Evolutionary conservation across 306 rosid species (phyloP).

Genomic region (Carpinus viminea): DNA sequence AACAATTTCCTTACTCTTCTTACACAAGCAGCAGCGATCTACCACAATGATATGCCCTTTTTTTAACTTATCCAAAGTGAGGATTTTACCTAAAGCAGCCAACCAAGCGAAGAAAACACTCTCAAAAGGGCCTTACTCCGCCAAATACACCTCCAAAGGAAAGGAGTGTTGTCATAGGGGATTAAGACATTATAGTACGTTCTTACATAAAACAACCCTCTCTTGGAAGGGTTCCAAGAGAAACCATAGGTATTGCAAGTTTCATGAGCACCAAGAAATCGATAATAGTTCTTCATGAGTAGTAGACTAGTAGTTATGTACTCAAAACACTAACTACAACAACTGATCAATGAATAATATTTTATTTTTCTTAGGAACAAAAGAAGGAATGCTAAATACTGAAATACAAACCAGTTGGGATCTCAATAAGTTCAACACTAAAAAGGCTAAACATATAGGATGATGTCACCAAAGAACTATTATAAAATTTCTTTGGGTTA

Average conservation of each 20-base stretch:
- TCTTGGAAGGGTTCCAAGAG: neutral
- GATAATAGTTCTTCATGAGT: neutral
- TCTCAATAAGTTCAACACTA: neutral
- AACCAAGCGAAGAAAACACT: too few relatives aligned
- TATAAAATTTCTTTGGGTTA: neutral
- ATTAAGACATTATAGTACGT: too few relatives aligned
- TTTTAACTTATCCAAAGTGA: too few relatives aligned
- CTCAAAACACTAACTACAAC: neutral
- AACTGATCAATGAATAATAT: neutral
- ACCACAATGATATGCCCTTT: too few relatives aligned
- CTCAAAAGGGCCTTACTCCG: too few relatives aligned
- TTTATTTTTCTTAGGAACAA: neutral
- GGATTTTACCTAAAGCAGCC: too few relatives aligned
- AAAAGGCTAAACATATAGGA: neutral
- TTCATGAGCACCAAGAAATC: constrained; percentile 1
- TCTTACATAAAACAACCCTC: too few relatives aligned
- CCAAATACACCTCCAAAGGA: too few relatives aligned
- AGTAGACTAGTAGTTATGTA: neutral
- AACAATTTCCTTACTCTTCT: too few relatives aligned
- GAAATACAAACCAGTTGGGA: neutral
- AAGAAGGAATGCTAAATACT: neutral
- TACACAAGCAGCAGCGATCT: too few relatives aligned
- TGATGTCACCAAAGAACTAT: neutral
- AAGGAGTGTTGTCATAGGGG: too few relatives aligned
- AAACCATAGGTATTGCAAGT: neutral